Conservation (phyloP, 148 eudicot genomes). For the Dianthus caryophyllus region DNA sequence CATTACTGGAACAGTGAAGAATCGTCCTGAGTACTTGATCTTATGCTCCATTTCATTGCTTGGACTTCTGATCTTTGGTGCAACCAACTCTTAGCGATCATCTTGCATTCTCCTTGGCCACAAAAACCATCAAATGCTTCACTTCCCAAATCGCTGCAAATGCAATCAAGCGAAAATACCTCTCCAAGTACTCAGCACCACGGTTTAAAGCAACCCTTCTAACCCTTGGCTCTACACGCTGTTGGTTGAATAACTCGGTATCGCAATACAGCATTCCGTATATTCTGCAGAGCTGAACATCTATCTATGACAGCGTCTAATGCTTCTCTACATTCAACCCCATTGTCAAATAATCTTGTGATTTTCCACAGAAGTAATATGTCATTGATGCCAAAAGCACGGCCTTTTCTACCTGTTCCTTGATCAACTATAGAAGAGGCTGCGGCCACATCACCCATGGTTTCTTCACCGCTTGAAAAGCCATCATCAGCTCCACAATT, state of each 20-base stretch:
- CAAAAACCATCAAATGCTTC: slow-evolving; percentile 90
- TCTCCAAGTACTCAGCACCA: slow-evolving; percentile 93
- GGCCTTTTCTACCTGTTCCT: slow-evolving; percentile 39
- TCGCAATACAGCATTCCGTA: slow-evolving; percentile 86
- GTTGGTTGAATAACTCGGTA: slow-evolving; percentile 81
- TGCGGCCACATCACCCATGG: slow-evolving; percentile 36
- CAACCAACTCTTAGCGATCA: slow-evolving; percentile 88
- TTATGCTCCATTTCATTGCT: slow-evolving; percentile 97
- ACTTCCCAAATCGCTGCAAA: slow-evolving; percentile 96
- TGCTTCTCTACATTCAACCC: slow-evolving; percentile 91
- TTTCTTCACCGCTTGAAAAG: slow-evolving; percentile 64
- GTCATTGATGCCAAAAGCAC: slow-evolving; percentile 84
- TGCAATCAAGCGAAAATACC: slow-evolving; percentile 90
- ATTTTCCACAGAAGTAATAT: slow-evolving; percentile 90
- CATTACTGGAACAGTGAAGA: slow-evolving; percentile 86
- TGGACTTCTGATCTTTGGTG: slow-evolving; percentile 89
- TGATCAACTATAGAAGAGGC: slow-evolving; percentile 31
- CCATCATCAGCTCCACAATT: slow-evolving; percentile 43
- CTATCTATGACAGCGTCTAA: slow-evolving; percentile 89
- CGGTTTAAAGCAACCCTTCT: slow-evolving; percentile 89
- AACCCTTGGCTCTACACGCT: slow-evolving; percentile 82
- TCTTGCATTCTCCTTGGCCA: slow-evolving; percentile 65
- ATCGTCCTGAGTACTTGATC: slow-evolving; percentile 90
- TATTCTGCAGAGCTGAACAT: slow-evolving; percentile 93
- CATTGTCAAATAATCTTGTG: slow-evolving; percentile 90